Evolutionary conservation across 2,329 filamentous ascomycete genomes (phyloP).

Genomic region (Hymenoscyphus infarciens): DNA sequence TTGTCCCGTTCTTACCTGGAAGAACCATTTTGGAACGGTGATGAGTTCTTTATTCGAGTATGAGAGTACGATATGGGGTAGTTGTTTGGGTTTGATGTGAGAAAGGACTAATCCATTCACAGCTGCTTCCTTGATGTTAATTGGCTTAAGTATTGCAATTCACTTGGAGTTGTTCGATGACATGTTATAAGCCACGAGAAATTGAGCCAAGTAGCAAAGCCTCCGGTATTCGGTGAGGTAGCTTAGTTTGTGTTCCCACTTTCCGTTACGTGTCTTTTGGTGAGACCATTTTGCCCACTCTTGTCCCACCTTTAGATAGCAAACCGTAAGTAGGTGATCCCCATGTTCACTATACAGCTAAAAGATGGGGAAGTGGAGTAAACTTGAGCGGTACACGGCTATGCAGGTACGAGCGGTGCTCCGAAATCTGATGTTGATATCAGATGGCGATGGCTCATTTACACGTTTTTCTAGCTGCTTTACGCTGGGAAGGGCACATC

Average conservation of each 20-base stretch:
- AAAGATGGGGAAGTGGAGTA: neutral
- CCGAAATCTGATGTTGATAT: neutral
- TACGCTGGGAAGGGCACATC: neutral
- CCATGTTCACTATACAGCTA: neutral
- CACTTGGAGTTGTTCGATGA: neutral
- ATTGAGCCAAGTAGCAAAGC: neutral
- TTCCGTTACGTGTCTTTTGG: neutral
- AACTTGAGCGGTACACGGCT: neutral
- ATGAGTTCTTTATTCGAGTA: neutral
- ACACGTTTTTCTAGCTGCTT: neutral
- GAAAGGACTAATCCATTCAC: neutral
- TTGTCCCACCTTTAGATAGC: neutral
- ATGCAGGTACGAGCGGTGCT: neutral
- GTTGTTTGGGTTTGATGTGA: neutral
- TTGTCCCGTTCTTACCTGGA: slow-evolving; percentile 12
- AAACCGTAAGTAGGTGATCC: neutral
- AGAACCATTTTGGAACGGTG: slow-evolving; percentile 6
- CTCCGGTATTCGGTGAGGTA: neutral
- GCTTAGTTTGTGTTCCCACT: neutral
- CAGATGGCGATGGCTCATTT: no score
- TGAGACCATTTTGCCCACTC: neutral
- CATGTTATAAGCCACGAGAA: neutral
- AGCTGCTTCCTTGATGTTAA: no score
- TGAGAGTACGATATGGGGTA: neutral
- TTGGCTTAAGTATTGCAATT: no score